Evolutionary conservation across 768 basidiomycete genomes (phyloP), one percentile per base, ranked within the genome.

Genomic region (Trametes elegans): DNA sequence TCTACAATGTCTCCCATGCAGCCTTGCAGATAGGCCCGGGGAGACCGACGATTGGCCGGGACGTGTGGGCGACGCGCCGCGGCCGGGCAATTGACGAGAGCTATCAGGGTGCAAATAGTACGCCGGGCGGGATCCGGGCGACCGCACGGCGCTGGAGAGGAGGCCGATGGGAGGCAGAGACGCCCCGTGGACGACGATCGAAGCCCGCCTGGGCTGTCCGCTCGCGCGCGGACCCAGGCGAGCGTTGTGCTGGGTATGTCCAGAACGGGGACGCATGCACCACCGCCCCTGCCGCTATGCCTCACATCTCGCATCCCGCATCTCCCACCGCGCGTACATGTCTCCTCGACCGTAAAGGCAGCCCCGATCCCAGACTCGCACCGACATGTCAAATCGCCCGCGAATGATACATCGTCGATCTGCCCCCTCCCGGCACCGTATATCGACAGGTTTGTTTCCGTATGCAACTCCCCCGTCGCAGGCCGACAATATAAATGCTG

Each of bases 321-420:
- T 27, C 41, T 16, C 41, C 24, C 49, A 44, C 43, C 57, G 57
- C 47, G 19, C 46, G 42, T 29, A 49, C 46, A 29, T 53, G 34
- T 49, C 14, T 29, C 51, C 29, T 13, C 8, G 39, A 23, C 46
- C 14, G 49, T 18, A 42, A 47, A 48, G 57, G 57, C 38, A 58
- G 40, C 27, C 45, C 36, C 24, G 14, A 41, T 58, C 38, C 57
- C 38, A 36, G 53, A 23, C 50, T 35, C 18, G 43, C 50, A 16
- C 39, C 31, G 48, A 23, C 48, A 50, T 50, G 55, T 44, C 52
- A 49, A n/a, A 21, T 50, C 9, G 19, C 32, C 46, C 51, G 51
- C 43, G 41, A 42, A 49, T 59, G 57, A 59, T 59, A 54, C 57
- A 53, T 59, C 53, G 52, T 53, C 57, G 57, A 59, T 59, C 57